phyloP scores from a whole-genome alignment of 1,139 yeast genomes.

The Tardiomyces blankii region DNA sequence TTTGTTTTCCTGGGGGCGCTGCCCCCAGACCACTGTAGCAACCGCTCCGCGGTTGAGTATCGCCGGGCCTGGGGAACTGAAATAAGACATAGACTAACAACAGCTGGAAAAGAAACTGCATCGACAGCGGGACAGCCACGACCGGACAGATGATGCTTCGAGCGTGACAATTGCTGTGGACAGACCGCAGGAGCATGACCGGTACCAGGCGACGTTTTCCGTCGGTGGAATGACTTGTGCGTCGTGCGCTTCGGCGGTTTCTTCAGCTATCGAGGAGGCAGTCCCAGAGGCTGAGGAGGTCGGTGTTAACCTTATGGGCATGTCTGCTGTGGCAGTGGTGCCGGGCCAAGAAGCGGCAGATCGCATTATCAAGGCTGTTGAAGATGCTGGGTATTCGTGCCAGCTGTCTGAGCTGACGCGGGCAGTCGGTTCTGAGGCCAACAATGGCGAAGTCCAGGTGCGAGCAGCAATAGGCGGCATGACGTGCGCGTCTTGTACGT shows the following conservation, averaged over 20 bases:
- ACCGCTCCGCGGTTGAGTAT: slow-evolving; percentile 1
- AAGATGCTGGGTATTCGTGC: slow-evolving; percentile 48
- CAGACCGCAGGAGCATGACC: slow-evolving; percentile 11
- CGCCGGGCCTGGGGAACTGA: slow-evolving; percentile 2
- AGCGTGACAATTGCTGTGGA: slow-evolving; percentile 7
- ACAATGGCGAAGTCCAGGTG: slow-evolving; percentile 21
- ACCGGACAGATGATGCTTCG: slow-evolving; percentile 3
- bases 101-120: slow-evolving; percentile 4
- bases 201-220: slow-evolving; percentile 41
- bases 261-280: slow-evolving; percentile 31
- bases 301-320: slow-evolving; percentile 26
- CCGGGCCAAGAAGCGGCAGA: slow-evolving; percentile 42
- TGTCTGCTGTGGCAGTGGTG: slow-evolving; percentile 23
- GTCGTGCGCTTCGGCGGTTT: slow-evolving; percentile 41
- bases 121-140: slow-evolving; percentile 28
- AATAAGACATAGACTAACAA: slow-evolving; percentile 16
- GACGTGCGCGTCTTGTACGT: slow-evolving; percentile 64
- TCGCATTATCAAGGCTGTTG: slow-evolving; percentile 34
- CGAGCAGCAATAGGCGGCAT: slow-evolving; percentile 61
- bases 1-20: too few species aligned
- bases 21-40: neutral
- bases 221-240: slow-evolving; percentile 61
- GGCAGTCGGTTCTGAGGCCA: slow-evolving; percentile 31
- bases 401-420: slow-evolving; percentile 51
- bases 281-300: slow-evolving; percentile 26